phyloP scores from a whole-genome alignment of 495 filamentous ascomycete genomes.

The Terfezia boudieri region DNA sequence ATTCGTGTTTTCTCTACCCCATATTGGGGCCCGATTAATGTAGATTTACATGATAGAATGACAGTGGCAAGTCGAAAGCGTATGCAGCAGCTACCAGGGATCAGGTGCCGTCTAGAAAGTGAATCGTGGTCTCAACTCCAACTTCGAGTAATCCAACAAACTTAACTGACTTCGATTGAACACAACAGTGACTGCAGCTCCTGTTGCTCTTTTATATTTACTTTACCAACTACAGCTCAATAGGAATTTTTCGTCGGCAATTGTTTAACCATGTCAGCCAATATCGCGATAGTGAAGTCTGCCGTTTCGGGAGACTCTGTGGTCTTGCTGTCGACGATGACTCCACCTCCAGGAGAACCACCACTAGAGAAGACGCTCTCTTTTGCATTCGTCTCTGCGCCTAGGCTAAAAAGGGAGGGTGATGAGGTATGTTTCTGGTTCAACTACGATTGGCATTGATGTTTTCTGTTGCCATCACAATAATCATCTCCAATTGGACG shows the following conservation, averaged over 20 bases:
- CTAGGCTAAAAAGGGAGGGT: slow-evolving; percentile 63
- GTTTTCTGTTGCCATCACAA: slow-evolving; percentile 1
- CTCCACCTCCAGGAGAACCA: slow-evolving; percentile 32
- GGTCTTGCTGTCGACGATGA: slow-evolving; percentile 47
- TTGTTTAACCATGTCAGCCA: slow-evolving; percentile 8
- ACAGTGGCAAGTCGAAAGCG: too few relatives aligned
- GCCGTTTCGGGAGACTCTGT: slow-evolving; percentile 84
- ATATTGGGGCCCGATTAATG: too few relatives aligned
- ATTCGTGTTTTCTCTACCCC: too few relatives aligned
- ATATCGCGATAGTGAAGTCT: slow-evolving; percentile 66
- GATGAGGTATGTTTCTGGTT: slow-evolving; percentile 41
- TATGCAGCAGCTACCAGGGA: too few relatives aligned
- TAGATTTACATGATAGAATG: too few relatives aligned
- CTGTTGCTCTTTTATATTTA: neutral
- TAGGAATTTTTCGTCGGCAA: neutral
- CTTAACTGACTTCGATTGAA: too few relatives aligned
- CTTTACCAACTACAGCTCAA: neutral
- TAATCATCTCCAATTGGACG: too few relatives aligned
- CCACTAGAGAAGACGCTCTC: slow-evolving; percentile 57
- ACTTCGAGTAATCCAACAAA: too few relatives aligned
- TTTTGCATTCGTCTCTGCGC: slow-evolving; percentile 75
- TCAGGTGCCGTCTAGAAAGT: too few relatives aligned
- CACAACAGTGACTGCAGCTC: neutral
- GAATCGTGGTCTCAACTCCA: too few relatives aligned
- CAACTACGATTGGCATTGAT: neutral